Evolutionary conservation across 148 eudicot species (phyloP).

Genomic region (Suaeda aralocaspica): DNA sequence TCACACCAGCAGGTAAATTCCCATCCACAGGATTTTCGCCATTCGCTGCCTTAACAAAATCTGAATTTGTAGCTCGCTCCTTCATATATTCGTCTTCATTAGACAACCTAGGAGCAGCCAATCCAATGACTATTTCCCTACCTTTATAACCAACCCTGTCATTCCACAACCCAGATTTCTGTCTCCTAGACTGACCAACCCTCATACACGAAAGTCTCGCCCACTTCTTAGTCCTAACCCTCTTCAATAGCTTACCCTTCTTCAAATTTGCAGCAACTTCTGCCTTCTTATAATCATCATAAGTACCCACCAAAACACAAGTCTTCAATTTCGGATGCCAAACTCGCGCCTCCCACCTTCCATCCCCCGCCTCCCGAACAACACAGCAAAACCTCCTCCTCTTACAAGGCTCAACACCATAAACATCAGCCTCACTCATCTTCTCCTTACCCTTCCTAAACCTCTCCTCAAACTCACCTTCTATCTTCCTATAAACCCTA

Average conservation of each 20-base stretch:
- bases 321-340: conserved; percentile 23
- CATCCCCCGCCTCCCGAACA: conserved; percentile 16
- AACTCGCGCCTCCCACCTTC: conserved; percentile 19
- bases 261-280: conserved; percentile 24
- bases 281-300: conserved; percentile 12
- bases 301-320: conserved; percentile 17
- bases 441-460: background rate
- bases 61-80: conserved; percentile 10
- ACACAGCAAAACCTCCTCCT: conserved; percentile 6
- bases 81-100: background rate
- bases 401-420: background rate
- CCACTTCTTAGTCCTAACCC: conserved; percentile 12
- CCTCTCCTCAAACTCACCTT: conserved; percentile 24
- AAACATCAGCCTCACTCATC: background rate
- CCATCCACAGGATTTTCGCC: background rate
- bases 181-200: background rate
- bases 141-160: conserved; percentile 7
- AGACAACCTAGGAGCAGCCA: conserved; percentile 13
- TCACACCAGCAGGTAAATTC: conserved; percentile 23
- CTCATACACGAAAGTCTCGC: background rate
- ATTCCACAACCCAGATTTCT: background rate
- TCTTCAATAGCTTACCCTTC: conserved; percentile 18
- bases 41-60: conserved; percentile 6
- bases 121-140: conserved; percentile 25
- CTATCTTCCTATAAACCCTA: conserved; percentile 21